Conservation (phyloP, 192 early-diverging fungal species). For the Umbelopsis vinacea region DNA sequence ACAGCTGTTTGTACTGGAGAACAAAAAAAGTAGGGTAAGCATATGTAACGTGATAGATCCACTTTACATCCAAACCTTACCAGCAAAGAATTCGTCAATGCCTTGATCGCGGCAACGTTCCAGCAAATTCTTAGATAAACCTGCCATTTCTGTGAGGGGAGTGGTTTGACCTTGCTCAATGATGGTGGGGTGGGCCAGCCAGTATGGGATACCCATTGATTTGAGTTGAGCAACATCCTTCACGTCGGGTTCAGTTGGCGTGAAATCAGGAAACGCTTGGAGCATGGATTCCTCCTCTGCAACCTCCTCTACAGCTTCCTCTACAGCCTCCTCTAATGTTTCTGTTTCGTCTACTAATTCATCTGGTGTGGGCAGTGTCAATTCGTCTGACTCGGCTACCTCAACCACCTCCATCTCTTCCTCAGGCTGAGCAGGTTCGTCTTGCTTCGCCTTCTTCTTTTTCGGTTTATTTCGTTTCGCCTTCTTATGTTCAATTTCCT, state of each 20-base stretch:
- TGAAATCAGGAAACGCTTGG: slow-evolving; percentile 52
- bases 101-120: slow-evolving; percentile 65
- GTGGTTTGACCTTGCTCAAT: slow-evolving; percentile 51
- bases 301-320: neutral
- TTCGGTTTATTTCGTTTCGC: slow-evolving; percentile 35
- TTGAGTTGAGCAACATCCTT: slow-evolving; percentile 49
- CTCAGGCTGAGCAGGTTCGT: neutral
- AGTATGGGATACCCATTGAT: slow-evolving; percentile 82
- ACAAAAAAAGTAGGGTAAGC: neutral
- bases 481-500: slow-evolving; percentile 24
- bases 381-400: neutral
- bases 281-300: slow-evolving; percentile 28
- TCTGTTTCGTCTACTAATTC: slow-evolving; percentile 7
- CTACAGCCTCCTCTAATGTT: neutral
- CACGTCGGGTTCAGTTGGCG: slow-evolving; percentile 37
- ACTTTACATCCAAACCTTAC: slow-evolving; percentile 9
- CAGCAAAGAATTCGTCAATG: slow-evolving; percentile 79
- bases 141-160: slow-evolving; percentile 48
- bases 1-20: slow-evolving; percentile 82
- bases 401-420: slow-evolving; percentile 25
- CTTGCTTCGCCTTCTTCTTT: slow-evolving; percentile 37
- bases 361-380: neutral
- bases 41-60: neutral
- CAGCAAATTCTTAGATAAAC: slow-evolving; percentile 67
- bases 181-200: slow-evolving; percentile 82